Conservation (phyloP, 768 basidiomycete species). For the Boletellus ananiceps region DNA sequence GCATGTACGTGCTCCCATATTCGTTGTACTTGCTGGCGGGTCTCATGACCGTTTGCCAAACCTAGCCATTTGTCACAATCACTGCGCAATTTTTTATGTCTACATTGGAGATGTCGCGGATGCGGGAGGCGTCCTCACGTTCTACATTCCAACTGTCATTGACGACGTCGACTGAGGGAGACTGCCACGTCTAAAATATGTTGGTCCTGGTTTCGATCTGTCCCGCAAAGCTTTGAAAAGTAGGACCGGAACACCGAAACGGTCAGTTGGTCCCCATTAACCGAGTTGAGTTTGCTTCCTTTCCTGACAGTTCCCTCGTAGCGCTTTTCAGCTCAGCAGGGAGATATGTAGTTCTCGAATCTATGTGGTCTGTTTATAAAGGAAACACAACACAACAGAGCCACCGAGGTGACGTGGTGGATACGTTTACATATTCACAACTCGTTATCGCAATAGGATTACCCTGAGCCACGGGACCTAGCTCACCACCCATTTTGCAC, state of each 20-base stretch:
- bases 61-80: conserved; percentile 73
- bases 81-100: conserved; percentile 85
- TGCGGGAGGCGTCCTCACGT: conserved; percentile 81
- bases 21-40: neutral
- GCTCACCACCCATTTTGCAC: neutral
- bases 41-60: neutral
- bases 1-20: conserved; percentile 54
- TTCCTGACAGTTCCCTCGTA: too few relatives aligned
- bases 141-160: conserved; percentile 78
- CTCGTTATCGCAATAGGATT: neutral
- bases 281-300: neutral
- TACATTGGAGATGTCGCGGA: conserved; percentile 80
- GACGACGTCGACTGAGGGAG: conserved; percentile 42
- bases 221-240: neutral
- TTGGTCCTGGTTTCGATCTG: neutral
- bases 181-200: neutral
- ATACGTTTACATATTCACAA: conserved; percentile 10
- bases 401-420: conserved; percentile 3
- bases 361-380: neutral
- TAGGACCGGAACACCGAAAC: neutral
- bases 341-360: neutral
- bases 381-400: conserved; percentile 2
- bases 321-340: too few relatives aligned
- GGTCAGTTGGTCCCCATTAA: neutral
- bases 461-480: neutral